Base-by-base conservation (phyloP, 768 basidiomycete species). In the Hirschioporus abietinus region DNA sequence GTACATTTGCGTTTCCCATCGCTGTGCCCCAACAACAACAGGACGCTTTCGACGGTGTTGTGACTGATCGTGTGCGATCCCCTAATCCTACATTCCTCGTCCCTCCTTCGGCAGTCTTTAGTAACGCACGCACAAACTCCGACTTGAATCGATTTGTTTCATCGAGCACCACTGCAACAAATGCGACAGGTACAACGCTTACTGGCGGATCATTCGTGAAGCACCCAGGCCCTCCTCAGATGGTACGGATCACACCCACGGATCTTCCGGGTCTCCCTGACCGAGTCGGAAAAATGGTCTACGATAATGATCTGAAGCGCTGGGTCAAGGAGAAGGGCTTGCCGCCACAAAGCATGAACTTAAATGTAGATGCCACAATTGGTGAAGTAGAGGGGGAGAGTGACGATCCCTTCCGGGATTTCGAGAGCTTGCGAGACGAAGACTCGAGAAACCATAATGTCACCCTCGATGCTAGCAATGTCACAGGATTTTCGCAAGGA, bases 71-170 rank as follows among this genome's bases (percentile, higher is more conserved):
- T 61, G 60, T 61, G 60, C 60, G 60, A 24, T 61, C 60, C 15
- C 60, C 60, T 2, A 61, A 61, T 23, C 60, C 60, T 17, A 61
- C 60, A 2, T 61, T 61, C 60, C 65, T 70, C 15, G 68, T 70
- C 18, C 35, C 72, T 25, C 66, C 67, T 24, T 66, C 35, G 20
- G 69, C 60, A 23, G 25, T 25, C 15, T 34, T 61, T 17, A 61
- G 30, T 34, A 61, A 61, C 27, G 74, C 81, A 35, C 78, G 81
- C 1, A 78, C 82, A 18, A 85, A 85, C 68, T 88, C 88, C 20
- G 94, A 95, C 73, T 81, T 95, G 60, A 92, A 91, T 72, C 90
- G 95, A 26, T 93, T 93, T 72, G 92, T 96, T 9, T 96, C 95
- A 7, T 90, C 93, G 17, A 93, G 93, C 72, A 95, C 95, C 9